phyloP scores from a whole-genome alignment of 2,329 filamentous ascomycete species.

The Neopestalotiopsis sp. region DNA sequence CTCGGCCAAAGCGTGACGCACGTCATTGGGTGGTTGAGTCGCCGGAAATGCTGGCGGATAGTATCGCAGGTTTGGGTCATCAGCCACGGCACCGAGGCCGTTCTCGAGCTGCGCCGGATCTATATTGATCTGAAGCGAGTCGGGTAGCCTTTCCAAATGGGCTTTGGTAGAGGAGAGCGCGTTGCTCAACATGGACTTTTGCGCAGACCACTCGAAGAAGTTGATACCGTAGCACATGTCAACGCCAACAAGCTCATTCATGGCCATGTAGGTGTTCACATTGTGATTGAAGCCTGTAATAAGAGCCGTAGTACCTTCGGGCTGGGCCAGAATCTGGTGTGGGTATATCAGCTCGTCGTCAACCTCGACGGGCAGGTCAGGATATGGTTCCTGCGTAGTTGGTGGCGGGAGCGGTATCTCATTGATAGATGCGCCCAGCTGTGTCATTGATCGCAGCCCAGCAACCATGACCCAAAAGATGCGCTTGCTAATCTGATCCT shows the following conservation, averaged over 20 bases:
- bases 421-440: constrained; percentile 73
- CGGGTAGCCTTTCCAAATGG: constrained; percentile 69
- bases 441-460: constrained; percentile 77
- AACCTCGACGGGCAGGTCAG: constrained; percentile 78
- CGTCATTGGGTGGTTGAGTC: constrained; percentile 52
- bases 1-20: constrained; percentile 54
- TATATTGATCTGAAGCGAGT: constrained; percentile 66
- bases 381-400: constrained; percentile 77
- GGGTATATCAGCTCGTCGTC: constrained; percentile 83
- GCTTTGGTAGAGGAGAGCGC: constrained; percentile 74
- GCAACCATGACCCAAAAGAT: constrained; percentile 87
- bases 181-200: constrained; percentile 73
- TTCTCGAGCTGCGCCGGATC: constrained; percentile 41
- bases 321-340: constrained; percentile 73
- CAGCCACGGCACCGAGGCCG: constrained; percentile 31
- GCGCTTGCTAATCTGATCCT: constrained; percentile 74
- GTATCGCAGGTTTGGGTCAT: constrained; percentile 55
- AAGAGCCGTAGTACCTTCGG: constrained; percentile 69
- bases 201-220: constrained; percentile 77
- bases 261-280: constrained; percentile 78
- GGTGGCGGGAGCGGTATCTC: constrained; percentile 78
- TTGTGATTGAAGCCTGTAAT: constrained; percentile 83
- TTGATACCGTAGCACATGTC: constrained; percentile 84
- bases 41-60: constrained; percentile 55
- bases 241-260: constrained; percentile 78